These are phyloP conservation scores for Penicillium hordei DNA, from an alignment of 2,329 filamentous ascomycete genomes.

Conservation along the genomic window DNA sequence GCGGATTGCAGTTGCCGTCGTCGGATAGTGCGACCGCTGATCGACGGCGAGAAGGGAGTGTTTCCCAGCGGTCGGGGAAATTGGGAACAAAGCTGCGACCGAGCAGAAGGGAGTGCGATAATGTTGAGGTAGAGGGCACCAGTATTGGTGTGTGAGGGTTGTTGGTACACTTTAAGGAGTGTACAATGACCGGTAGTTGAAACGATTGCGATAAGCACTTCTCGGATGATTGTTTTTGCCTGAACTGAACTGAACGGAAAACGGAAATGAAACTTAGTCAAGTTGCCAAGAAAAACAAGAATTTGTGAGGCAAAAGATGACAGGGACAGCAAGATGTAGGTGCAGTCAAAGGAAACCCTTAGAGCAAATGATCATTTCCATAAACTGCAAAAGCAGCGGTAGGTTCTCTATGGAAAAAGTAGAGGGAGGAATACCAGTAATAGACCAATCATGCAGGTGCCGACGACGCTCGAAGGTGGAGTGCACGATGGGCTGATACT, in stretches of 20 bases:
- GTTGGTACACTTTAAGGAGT: constrained; percentile 1
- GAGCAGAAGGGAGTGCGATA: constrained; percentile 4
- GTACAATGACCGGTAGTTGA: constrained; percentile 11
- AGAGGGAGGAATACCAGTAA: constrained; percentile 16
- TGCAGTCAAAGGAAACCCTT: constrained; percentile 3
- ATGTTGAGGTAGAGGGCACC: constrained; percentile 7
- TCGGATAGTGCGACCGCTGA: constrained; percentile 45
- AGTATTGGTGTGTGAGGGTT: constrained; percentile 10
- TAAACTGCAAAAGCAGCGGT: constrained; percentile 12
- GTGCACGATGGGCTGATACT: constrained; percentile 33
- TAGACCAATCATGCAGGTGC: constrained; percentile 34
- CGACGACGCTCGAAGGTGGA: constrained; percentile 27
- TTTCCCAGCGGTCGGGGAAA: constrained; percentile 46
- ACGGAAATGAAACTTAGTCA: constrained; percentile 12
- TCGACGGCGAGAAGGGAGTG: constrained; percentile 38
- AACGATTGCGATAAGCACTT: constrained; percentile 23
- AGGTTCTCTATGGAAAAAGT: constrained; percentile 20
- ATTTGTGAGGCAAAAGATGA: constrained; percentile 5
- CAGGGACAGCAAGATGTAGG: constrained; percentile 10
- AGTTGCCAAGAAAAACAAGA: constrained; percentile 15
- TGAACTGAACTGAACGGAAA: constrained; percentile 8
- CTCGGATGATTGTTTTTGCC: constrained; percentile 22
- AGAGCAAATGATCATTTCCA: constrained; percentile 6
- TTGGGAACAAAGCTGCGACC: constrained; percentile 6
- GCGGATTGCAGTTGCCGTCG: constrained; percentile 34